Conservation (phyloP, 805 yeast species). For the Myxozyma lipomycoides region DNA sequence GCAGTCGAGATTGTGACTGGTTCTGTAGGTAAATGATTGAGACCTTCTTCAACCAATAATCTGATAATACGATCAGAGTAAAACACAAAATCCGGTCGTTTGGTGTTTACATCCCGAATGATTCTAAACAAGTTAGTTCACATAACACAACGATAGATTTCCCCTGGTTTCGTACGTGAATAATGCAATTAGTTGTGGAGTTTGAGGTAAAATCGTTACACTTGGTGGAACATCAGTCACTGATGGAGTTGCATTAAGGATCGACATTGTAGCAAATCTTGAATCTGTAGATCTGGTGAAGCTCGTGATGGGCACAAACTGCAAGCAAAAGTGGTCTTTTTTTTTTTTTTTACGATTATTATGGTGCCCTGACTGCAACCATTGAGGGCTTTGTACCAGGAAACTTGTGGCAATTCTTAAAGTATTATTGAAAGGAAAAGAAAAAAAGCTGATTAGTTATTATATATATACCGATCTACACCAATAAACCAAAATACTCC, state of each 20-base stretch:
- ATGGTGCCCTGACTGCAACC: too few species aligned
- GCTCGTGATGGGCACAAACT: background rate
- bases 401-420: background rate
- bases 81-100: conserved; percentile 89
- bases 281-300: background rate
- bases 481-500: conserved; percentile 3
- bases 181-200: conserved; percentile 82
- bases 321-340: too few species aligned
- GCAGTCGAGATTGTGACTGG: conserved; percentile 67
- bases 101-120: conserved; percentile 75
- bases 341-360: too few species aligned
- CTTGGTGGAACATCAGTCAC: conserved; percentile 36
- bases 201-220: conserved; percentile 73
- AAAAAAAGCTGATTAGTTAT: background rate
- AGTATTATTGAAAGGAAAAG: background rate
- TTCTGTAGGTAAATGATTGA: conserved; percentile 89
- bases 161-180: conserved; percentile 51
- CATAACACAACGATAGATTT: background rate
- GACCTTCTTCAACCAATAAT: conserved; percentile 83
- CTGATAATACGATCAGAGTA: conserved; percentile 94
- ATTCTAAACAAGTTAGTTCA: conserved; percentile 44
- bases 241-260: conserved; percentile 1
- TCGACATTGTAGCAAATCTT: background rate
- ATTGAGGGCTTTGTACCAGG: background rate
- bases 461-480: background rate